These are phyloP conservation scores for Vaccinium darrowii DNA, from an alignment of 148 eudicot species.

Conservation along the genomic window DNA sequence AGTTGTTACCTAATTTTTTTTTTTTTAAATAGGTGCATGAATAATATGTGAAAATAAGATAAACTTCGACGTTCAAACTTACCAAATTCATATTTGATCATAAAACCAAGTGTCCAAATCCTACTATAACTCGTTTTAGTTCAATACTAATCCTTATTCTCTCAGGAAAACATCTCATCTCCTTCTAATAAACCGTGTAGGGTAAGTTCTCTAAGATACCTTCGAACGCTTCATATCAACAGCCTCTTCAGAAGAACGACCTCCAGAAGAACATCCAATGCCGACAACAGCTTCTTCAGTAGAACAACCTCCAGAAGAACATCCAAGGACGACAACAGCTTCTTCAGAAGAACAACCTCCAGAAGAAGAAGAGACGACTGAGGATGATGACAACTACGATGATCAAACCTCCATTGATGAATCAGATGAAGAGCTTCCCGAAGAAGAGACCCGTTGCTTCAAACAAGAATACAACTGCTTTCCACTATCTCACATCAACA, in stretches of 20 bases:
- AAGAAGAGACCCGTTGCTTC: neutral
- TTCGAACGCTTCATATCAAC: neutral
- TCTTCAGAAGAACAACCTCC: neutral
- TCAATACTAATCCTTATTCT: neutral
- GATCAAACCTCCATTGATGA: neutral
- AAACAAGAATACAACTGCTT: neutral
- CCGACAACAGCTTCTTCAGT: neutral
- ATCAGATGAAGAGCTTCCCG: neutral
- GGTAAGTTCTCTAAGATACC: neutral
- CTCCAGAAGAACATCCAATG: neutral
- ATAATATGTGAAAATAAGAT: neutral
- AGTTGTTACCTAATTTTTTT: neutral
- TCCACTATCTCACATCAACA: constrained; percentile 12
- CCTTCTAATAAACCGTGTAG: neutral
- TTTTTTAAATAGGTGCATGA: neutral
- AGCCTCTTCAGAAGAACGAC: neutral
- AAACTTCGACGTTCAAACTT: neutral
- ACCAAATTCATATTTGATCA: neutral
- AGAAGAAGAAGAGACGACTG: neutral
- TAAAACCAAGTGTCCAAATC: neutral
- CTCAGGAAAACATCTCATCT: neutral
- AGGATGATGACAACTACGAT: neutral
- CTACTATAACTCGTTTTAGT: neutral
- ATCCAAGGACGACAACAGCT: neutral
- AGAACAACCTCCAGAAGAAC: neutral